Conservation (phyloP, 2,329 filamentous ascomycete species). For the Geosmithia flava region DNA sequence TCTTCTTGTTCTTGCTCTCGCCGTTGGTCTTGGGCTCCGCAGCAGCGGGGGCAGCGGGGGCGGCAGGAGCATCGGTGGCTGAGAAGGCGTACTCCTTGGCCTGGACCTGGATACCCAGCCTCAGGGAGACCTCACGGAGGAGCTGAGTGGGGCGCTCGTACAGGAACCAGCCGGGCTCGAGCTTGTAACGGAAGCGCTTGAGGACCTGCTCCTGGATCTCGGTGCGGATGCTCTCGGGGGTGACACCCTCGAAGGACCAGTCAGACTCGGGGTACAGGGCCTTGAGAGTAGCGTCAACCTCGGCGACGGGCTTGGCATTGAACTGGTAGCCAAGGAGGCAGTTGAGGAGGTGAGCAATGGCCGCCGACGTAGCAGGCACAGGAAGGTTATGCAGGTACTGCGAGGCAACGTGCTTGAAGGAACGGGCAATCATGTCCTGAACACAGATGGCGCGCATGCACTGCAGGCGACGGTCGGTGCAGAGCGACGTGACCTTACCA, state of each 20-base stretch:
- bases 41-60: conserved; percentile 10
- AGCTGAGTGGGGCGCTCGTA: conserved; percentile 66
- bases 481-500: conserved; percentile 66
- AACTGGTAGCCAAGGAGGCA: conserved; percentile 71
- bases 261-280: conserved; percentile 71
- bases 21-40: conserved; percentile 21
- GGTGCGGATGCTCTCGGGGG: conserved; percentile 55
- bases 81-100: conserved; percentile 44
- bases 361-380: conserved; percentile 65
- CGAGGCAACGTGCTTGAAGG: conserved; percentile 86
- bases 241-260: conserved; percentile 68
- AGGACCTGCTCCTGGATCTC: conserved; percentile 61
- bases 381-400: conserved; percentile 70
- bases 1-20: conserved; percentile 30
- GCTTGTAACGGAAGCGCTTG: conserved; percentile 63
- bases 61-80: conserved; percentile 11
- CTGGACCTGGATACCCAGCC: conserved; percentile 79
- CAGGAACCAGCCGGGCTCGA: conserved; percentile 56
- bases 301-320: conserved; percentile 66
- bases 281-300: conserved; percentile 64
- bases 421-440: conserved; percentile 90
- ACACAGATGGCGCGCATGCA: conserved; percentile 66
- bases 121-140: conserved; percentile 78
- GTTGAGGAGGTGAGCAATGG: conserved; percentile 80
- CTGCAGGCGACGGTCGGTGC: conserved; percentile 52